These are phyloP conservation scores for Leucosporidium yakuticum DNA, from an alignment of 768 basidiomycete genomes.

Conservation along the genomic window DNA sequence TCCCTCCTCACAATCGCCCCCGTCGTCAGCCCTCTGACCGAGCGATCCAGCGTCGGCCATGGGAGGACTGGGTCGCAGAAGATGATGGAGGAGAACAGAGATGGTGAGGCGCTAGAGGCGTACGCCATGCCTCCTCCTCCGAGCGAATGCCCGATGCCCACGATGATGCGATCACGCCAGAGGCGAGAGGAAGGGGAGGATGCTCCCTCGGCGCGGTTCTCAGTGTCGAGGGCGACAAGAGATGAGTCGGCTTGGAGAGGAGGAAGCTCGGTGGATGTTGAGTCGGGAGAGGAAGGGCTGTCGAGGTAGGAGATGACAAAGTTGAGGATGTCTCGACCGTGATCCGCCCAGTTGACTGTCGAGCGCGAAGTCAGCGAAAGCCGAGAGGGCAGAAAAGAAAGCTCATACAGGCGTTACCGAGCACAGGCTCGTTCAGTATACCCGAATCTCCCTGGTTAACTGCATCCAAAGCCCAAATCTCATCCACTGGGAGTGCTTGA, in stretches of 20 bases:
- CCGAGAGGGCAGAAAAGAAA: conserved; percentile 33
- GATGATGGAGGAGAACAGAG: conserved; percentile 63
- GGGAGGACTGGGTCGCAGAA: conserved; percentile 72
- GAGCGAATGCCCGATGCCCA: conserved; percentile 75
- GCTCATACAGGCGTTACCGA: conserved; percentile 49
- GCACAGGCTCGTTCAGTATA: conserved; percentile 56
- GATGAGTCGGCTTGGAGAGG: background rate
- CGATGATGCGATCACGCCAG: conserved; percentile 43
- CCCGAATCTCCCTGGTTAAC: conserved; percentile 77
- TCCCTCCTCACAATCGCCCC: conserved; percentile 58
- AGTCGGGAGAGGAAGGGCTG: background rate
- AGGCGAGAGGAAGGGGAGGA: background rate
- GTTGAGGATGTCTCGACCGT: conserved; percentile 67
- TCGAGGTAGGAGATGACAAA: conserved; percentile 68
- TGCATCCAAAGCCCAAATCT: conserved; percentile 76
- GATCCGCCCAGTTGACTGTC: conserved; percentile 55
- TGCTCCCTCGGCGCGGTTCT: background rate
- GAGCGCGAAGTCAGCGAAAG: background rate
- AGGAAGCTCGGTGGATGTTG: background rate
- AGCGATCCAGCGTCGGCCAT: background rate
- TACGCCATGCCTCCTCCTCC: conserved; percentile 72
- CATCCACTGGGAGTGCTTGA: conserved; percentile 48
- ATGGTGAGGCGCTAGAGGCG: conserved; percentile 46
- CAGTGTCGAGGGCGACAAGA: background rate
- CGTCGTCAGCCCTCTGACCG: conserved; percentile 27